phyloP scores from a whole-genome alignment of 768 basidiomycete genomes.

The Pluteus cervinus region DNA sequence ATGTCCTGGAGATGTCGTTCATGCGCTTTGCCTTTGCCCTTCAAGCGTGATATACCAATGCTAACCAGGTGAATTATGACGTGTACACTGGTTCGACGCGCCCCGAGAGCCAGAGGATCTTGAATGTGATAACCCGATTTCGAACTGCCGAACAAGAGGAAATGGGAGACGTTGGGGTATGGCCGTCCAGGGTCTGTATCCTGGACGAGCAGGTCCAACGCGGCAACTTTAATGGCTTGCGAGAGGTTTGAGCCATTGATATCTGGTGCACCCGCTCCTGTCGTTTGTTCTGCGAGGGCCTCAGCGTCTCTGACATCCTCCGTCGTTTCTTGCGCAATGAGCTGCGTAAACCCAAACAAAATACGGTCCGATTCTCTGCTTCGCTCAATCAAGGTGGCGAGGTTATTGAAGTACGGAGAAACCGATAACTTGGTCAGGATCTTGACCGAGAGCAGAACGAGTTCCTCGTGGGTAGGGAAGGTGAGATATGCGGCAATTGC shows the following conservation, averaged over 20 bases:
- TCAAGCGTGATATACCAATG: conserved; percentile 58
- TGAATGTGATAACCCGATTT: conserved; percentile 62
- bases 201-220: conserved; percentile 76
- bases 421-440: conserved; percentile 64
- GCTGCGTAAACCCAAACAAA: conserved; percentile 66
- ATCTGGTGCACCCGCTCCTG: conserved; percentile 71
- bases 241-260: no score
- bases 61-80: conserved; percentile 75
- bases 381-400: conserved; percentile 74
- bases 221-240: conserved; percentile 68
- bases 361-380: conserved; percentile 85
- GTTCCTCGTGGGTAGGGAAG: conserved; percentile 64
- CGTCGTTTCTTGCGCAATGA: conserved; percentile 55
- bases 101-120: conserved; percentile 72
- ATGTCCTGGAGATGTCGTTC: conserved; percentile 22
- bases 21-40: conserved; percentile 34
- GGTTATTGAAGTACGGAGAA: conserved; percentile 61
- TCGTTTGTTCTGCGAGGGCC: conserved; percentile 50
- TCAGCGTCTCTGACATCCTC: conserved; percentile 60
- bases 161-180: conserved; percentile 84
- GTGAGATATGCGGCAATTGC: conserved; percentile 78
- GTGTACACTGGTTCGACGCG: conserved; percentile 69
- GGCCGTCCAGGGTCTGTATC: conserved; percentile 57
- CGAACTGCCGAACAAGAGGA: conserved; percentile 70
- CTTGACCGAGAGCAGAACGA: conserved; percentile 72